phyloP scores from a whole-genome alignment of 2,329 filamentous ascomycete genomes.

The Diplodia intermedia region DNA sequence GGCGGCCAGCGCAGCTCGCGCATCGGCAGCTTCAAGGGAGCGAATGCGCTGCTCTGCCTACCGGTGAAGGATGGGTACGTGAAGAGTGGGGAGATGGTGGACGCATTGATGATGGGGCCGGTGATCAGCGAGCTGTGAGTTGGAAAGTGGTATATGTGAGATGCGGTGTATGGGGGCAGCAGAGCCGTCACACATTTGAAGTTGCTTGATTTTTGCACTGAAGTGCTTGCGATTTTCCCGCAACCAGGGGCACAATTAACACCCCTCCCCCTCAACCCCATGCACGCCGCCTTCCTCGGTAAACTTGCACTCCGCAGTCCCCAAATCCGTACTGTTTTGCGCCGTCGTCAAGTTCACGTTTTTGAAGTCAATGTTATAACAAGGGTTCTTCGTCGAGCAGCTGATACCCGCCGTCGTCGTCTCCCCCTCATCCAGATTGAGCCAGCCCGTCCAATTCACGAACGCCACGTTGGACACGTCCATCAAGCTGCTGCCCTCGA shows the following conservation, averaged over 20 bases:
- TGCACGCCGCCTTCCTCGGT: slow-evolving; percentile 49
- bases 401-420: slow-evolving; percentile 52
- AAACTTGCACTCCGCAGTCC: slow-evolving; percentile 48
- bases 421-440: slow-evolving; percentile 40
- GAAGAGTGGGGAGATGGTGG: slow-evolving; percentile 71
- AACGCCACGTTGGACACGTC: slow-evolving; percentile 58
- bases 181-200: neutral
- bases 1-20: slow-evolving; percentile 88
- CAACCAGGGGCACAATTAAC: slow-evolving; percentile 11
- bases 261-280: slow-evolving; percentile 41
- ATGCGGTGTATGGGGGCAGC: too few species aligned
- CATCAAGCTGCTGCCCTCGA: slow-evolving; percentile 59
- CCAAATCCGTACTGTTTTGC: slow-evolving; percentile 44
- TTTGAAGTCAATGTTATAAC: slow-evolving; percentile 58
- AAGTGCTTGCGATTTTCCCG: neutral
- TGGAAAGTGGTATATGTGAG: too few species aligned
- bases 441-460: slow-evolving; percentile 60
- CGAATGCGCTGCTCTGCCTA: slow-evolving; percentile 84
- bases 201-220: neutral
- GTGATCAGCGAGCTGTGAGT: slow-evolving; percentile 45
- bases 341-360: slow-evolving; percentile 48
- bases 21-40: slow-evolving; percentile 85
- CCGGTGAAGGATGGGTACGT: slow-evolving; percentile 69
- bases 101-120: slow-evolving; percentile 79
- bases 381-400: slow-evolving; percentile 58